Percentiles rank a stretch among this genome's conserved stretches.
Conservation (phyloP, 257 asterid genomes). For the Solanum sejunctum region DNA sequence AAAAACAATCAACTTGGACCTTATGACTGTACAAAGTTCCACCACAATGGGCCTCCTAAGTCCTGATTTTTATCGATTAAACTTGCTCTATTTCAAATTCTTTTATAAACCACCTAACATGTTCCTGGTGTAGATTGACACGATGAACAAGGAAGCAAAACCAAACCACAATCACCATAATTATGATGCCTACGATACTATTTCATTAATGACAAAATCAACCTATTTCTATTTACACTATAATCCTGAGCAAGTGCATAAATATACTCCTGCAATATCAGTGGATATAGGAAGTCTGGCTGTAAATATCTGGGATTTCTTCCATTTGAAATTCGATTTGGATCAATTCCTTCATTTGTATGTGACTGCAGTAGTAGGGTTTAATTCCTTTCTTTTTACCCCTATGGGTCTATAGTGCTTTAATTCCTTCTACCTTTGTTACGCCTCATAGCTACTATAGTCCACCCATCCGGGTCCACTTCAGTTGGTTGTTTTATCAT, state of each 20-base stretch:
- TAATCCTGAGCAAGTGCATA: too few species aligned
- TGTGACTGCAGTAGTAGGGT: not conserved
- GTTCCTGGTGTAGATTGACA: too few species aligned
- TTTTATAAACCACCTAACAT: too few species aligned
- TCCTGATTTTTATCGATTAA: slow-evolving; percentile 27
- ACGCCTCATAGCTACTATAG: slow-evolving; percentile 28
- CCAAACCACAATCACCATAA: not conserved
- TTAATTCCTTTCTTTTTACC: too few species aligned
- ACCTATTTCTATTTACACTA: too few species aligned
- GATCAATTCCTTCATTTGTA: too few species aligned
- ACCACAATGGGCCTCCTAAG: slow-evolving; percentile 22
- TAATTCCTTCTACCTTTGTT: slow-evolving; percentile 24
- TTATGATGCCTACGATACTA: not conserved
- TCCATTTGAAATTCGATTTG: too few species aligned
- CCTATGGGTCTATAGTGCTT: not conserved
- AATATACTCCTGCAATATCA: too few species aligned
- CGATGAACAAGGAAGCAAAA: not conserved
- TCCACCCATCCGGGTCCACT: slow-evolving; percentile 52
- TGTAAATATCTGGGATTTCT: too few species aligned
- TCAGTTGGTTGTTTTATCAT: too few species aligned
- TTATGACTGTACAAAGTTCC: slow-evolving; percentile 75
- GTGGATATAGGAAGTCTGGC: too few species aligned
- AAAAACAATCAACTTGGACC: slow-evolving; percentile 68
- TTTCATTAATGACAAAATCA: not conserved
- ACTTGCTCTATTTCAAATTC: slow-evolving; percentile 20